phyloP scores from a whole-genome alignment of 768 basidiomycete species.

The Serendipita sp. region DNA sequence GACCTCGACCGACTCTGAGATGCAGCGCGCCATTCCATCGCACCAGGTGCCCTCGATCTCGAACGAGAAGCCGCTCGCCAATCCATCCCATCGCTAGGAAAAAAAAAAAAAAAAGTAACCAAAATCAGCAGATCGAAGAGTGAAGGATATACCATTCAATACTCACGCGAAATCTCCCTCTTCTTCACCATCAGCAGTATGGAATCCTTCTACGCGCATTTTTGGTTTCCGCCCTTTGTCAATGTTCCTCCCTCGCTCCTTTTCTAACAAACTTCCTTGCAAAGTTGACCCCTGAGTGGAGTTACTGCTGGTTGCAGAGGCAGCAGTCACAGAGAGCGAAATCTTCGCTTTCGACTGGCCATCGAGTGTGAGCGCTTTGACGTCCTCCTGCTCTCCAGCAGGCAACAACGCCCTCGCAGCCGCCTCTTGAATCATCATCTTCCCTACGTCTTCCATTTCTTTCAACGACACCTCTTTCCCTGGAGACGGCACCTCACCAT shows the following conservation, averaged over 20 bases:
- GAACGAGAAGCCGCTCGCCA: slow-evolving; percentile 51
- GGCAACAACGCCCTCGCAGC: background rate
- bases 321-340: background rate
- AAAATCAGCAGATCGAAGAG: too few relatives aligned
- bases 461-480: slow-evolving; percentile 20
- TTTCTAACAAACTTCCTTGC: background rate
- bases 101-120: slow-evolving; percentile 5
- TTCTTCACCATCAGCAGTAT: slow-evolving; percentile 51
- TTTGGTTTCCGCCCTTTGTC: slow-evolving; percentile 60
- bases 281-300: too few relatives aligned
- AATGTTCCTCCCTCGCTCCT: slow-evolving; percentile 44
- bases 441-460: slow-evolving; percentile 5
- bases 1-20: slow-evolving; percentile 70
- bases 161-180: slow-evolving; percentile 60
- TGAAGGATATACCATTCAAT: background rate
- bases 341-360: background rate
- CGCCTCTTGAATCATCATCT: background rate
- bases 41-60: slow-evolving; percentile 17
- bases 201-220: slow-evolving; percentile 69
- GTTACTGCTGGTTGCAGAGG: slow-evolving; percentile 10
- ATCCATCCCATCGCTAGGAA: slow-evolving; percentile 57
- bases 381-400: background rate
- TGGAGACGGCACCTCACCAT: too few relatives aligned
- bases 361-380: slow-evolving; percentile 2
- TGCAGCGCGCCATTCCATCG: slow-evolving; percentile 22